Base-by-base conservation (phyloP, 1,284 basidiomycete genomes). In the Xerocomus amazonicus region DNA sequence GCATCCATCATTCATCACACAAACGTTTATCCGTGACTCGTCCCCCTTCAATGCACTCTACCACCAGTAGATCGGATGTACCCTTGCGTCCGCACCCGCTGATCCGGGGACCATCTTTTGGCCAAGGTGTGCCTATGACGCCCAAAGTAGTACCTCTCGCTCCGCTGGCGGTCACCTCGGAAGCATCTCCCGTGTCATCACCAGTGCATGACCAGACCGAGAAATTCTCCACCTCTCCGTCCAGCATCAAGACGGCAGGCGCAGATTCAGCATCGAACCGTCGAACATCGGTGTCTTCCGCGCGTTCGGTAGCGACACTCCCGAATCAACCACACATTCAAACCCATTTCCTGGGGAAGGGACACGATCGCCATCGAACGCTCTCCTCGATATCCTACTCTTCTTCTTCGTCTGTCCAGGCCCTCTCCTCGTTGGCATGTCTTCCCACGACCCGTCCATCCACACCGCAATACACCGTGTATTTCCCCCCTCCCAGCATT, bases 41-140 rank as follows among this genome's bases (percentile, higher is more conserved):
- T 17, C 82, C 84, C 12, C 75, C 83, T 29, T 87, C 86, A 4
- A 77, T 70, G 16, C 80, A 83, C 59, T 84, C 84, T 17, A 61
- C 78, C 31, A 59, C 69, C 40, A 71, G 72, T 50, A 69, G 67
- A 56, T 62, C 70, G 31, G 63, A 68, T 14, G 61, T 56, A 12
- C 53, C 70, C 19, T 67, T 84, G 45, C 81, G 83, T 17, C 85
- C 83, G 1, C 86, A 89, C 61, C 87, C 86, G 7, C 74, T 89
- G 45, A 87, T 89, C 55, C 81, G 86, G 48, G 84, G 84, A 9
- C 75, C 82, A 55, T 86, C 86, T 0, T 80, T 76, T 52, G 79
- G 81, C 9, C 74, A 76, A 48, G 48, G 55, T 35, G 39, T 56
- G 19, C 54, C 67, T 2, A 56, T 56, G 66, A 60, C 60, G 43